A percentile compares a stretch with the other conserved stretches of the same genome.
Evolutionary conservation across 2,329 filamentous ascomycete genomes (phyloP).

Genomic region (Aspergillus pseudonomiae): DNA sequence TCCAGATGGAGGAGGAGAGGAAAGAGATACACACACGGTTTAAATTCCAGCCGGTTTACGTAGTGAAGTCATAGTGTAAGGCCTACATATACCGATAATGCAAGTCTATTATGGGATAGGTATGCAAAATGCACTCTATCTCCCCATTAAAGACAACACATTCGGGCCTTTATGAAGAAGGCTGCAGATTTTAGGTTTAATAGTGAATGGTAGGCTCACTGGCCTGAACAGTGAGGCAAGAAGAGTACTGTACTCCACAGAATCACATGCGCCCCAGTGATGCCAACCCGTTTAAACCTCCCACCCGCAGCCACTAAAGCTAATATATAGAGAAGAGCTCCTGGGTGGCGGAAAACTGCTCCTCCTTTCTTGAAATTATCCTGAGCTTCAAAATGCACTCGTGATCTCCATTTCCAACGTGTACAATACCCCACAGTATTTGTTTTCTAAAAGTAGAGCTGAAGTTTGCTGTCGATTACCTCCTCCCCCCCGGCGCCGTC

Average conservation of each 20-base stretch:
- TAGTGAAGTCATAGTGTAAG: background rate
- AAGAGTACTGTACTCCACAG: background rate
- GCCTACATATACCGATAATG: no score
- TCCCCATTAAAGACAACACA: background rate
- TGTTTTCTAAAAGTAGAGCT: background rate
- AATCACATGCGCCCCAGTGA: background rate
- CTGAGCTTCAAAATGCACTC: background rate
- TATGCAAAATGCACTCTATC: background rate
- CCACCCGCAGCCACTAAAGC: slow-evolving; percentile 6
- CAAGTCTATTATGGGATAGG: background rate
- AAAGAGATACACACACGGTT: background rate
- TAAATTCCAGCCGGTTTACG: background rate
- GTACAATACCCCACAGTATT: background rate
- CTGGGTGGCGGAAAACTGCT: background rate
- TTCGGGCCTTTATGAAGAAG: background rate
- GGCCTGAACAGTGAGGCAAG: background rate
- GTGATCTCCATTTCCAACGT: background rate
- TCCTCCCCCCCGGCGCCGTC: no score
- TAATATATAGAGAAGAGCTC: background rate
- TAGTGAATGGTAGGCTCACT: background rate
- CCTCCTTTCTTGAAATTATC: background rate
- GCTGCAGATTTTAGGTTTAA: background rate
- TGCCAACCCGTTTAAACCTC: background rate
- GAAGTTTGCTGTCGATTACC: background rate
- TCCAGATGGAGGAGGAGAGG: no score